These are phyloP conservation scores for Spongispora temasekensis DNA, from an alignment of 1,284 basidiomycete genomes.

Conservation along the genomic window DNA sequence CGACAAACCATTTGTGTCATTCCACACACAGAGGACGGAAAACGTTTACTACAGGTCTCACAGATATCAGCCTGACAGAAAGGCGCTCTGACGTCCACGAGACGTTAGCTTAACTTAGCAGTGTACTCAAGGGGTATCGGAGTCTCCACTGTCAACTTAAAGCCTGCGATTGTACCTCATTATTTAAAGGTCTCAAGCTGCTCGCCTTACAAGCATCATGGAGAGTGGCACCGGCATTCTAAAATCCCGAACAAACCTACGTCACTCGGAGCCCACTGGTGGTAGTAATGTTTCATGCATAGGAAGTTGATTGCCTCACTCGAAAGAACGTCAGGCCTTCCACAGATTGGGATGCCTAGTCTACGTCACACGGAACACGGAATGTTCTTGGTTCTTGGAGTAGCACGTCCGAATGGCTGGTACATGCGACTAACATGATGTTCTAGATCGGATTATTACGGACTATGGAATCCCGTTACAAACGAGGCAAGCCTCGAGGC, in stretches of 20 bases:
- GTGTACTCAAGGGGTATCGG: too few species aligned
- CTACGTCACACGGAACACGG: not conserved
- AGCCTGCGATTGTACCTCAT: too few species aligned
- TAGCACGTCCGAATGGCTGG: constrained; percentile 8
- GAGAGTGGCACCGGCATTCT: not conserved
- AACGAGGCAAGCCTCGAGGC: constrained; percentile 34
- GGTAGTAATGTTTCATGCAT: too few species aligned
- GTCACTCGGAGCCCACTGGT: too few species aligned
- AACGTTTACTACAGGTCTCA: not conserved
- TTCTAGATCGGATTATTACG: constrained; percentile 12
- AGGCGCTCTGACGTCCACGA: not conserved
- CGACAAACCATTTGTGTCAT: too few species aligned
- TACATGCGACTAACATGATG: constrained; percentile 17
- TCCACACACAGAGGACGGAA: not conserved
- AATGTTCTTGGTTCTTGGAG: constrained; percentile 1
- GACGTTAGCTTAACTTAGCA: not conserved
- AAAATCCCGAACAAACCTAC: constrained; percentile 1
- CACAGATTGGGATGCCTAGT: not conserved
- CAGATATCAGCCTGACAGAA: too few species aligned
- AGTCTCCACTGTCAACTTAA: too few species aligned
- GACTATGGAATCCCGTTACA: constrained; percentile 11
- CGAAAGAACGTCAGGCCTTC: too few species aligned
- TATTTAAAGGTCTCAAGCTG: too few species aligned
- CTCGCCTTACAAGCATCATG: not conserved
- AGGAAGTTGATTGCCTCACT: too few species aligned